Base-by-base conservation (phyloP, 2,329 filamentous ascomycete species). In the Neonectria punicea region DNA sequence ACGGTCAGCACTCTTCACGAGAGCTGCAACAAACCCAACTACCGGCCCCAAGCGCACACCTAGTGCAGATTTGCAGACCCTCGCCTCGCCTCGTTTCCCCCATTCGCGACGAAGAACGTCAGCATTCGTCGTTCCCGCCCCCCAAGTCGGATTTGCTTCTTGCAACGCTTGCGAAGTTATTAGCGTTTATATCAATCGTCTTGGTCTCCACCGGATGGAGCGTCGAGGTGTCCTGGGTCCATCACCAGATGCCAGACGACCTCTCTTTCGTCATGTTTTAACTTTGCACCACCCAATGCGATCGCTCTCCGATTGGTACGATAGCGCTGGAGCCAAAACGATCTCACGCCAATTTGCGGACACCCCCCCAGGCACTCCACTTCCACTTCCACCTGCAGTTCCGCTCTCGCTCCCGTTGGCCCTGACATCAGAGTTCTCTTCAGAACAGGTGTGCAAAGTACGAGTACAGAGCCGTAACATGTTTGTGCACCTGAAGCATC, bases 301-400 rank as follows among this genome's bases (percentile, higher is more conserved):
- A 75, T 76, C 73, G 57, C 58, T 53, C 66, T 71, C 73, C 71
- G 73, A 78, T 78, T 78, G 76, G 76, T 62, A 75, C 72, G 76
- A 77, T 77, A 76, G 63, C 71, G 58, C 63, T 63, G 53, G 56
- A 61, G 58, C 60, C 62, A 54, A 66, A 63, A 66, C 61, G 63
- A 68, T 67, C 61, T 66, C 64, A 49, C 63, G 67, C 69, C 68
- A 70, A 69, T 53, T 70, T 70, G 67, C 46, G 51, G 53, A 32
- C 69, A 69, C 71, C 61, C 67, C 61, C 71, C 61, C 50, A 56
- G 53, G 44, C 68, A 67, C 70, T 66, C 69, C 69, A 58, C 60
- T 62, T 58, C 55, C 57, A 58, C 53, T 46, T 20, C 43, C 53
- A 51, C 50, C 25, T 61, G 60, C 58, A 36, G 30, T 51, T 51